Evolutionary conservation across 2,329 filamentous ascomycete species (phyloP).

Genomic region (Fusarium hostae): DNA sequence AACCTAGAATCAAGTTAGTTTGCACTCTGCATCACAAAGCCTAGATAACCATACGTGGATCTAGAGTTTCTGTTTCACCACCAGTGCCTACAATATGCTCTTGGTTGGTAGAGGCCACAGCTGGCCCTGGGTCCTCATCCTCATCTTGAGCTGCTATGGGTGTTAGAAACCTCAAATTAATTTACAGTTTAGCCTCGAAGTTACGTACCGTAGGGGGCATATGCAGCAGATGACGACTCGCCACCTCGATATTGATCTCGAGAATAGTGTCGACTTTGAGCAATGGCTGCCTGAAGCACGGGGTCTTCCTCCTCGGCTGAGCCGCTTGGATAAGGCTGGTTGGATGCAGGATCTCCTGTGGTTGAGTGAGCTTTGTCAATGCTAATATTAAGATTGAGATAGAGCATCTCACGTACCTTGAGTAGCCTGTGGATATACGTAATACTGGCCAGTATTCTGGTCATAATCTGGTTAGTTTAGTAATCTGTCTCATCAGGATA

Average conservation of each 20-base stretch:
- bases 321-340: slow-evolving; percentile 6
- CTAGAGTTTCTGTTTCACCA: slow-evolving; percentile 45
- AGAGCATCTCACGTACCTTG: slow-evolving; percentile 12
- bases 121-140: slow-evolving; percentile 44
- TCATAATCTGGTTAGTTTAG: slow-evolving; percentile 17
- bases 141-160: slow-evolving; percentile 14
- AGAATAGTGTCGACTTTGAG: slow-evolving; percentile 19
- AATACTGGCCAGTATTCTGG: slow-evolving; percentile 16
- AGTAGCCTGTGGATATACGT: neutral
- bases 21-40: too few relatives aligned
- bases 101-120: slow-evolving; percentile 27
- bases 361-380: neutral
- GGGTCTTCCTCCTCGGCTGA: slow-evolving; percentile 15
- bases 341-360: slow-evolving; percentile 6
- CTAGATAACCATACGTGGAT: slow-evolving; percentile 49
- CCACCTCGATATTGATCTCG: slow-evolving; percentile 20
- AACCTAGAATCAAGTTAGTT: slow-evolving; percentile 49
- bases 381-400: neutral
- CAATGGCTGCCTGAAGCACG: slow-evolving; percentile 19
- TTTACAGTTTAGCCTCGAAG: neutral
- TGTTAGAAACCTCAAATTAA: neutral
- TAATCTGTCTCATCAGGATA: neutral
- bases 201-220: slow-evolving; percentile 21
- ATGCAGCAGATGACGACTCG: slow-evolving; percentile 20
- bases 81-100: slow-evolving; percentile 33